Evolutionary conservation across 2,329 filamentous ascomycete genomes (phyloP), one percentile per base, ranked within the genome.

Genomic region (Aspergillus pseudoviridinutans): DNA sequence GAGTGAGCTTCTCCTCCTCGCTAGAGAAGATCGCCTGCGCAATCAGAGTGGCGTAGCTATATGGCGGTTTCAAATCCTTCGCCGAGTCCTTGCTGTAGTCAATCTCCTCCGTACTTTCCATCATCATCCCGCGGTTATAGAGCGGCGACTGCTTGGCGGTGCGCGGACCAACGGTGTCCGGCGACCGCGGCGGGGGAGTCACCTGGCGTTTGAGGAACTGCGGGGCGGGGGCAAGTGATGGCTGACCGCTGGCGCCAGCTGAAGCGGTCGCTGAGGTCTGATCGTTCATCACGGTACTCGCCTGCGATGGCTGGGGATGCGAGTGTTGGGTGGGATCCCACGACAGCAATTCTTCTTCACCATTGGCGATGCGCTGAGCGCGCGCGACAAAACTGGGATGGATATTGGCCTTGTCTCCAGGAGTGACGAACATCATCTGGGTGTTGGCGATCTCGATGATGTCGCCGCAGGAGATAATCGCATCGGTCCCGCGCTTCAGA

Each of bases 381-480:
- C 89, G 86, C 64, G 89, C 84, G 17, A 90, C 82, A 69, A 89
- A 92, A 66, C 78, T 84, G 24, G 82, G 82, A 68, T 89, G 84
- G 59, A 95, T 87, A 50, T 84, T 80, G 27, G 92, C 81, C 25
- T 85, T 84, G 56, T 90, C 87, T 25, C 85, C 86, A 0, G 94
- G 93, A n/a, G 96, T 84, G 50, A 97, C 91, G 74, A 99, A 99
- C 81, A 97, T 93, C 94, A 99, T 99, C 78, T 99, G 93, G 1
- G 94, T 90, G 54, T 90, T 90, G 66, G 89, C 89, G 69, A 97
- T 90, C 69, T 96, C 92, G 57, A 99, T 87, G 47, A 97, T 91
- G 71, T 93, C 88, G 57, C 94, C 94, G 67, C 92, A 96, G 46
- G 86, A 85, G 27, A 99, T 82, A 29, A 84, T 78, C 35, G 85